These are phyloP conservation scores for Candida lessepsii DNA, from an alignment of 805 yeast species.

Conservation along the genomic window DNA sequence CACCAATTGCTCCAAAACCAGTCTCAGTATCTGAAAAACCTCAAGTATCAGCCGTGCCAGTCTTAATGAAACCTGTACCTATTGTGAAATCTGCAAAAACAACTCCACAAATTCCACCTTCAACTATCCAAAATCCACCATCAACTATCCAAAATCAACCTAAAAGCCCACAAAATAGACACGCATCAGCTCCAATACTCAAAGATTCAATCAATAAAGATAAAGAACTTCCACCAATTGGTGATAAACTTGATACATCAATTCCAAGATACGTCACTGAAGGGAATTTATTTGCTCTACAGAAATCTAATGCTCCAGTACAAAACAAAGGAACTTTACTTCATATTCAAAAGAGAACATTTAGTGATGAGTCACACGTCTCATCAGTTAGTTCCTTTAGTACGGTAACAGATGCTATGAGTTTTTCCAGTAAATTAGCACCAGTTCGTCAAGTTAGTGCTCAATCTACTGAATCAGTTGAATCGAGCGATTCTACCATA, in stretches of 20 bases:
- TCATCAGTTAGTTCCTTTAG: slow-evolving; percentile 39
- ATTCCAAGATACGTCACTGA: slow-evolving; percentile 14
- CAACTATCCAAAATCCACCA: slow-evolving; percentile 1
- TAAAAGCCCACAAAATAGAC: slow-evolving; percentile 4
- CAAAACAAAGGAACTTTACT: slow-evolving; percentile 10
- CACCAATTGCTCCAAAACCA: neutral
- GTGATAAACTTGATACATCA: slow-evolving; percentile 4
- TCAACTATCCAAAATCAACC: neutral
- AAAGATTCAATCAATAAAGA: neutral
- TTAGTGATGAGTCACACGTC: slow-evolving; percentile 39
- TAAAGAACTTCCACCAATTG: slow-evolving; percentile 12
- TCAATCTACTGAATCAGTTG: slow-evolving; percentile 7
- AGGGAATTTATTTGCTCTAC: slow-evolving; percentile 13
- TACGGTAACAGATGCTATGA: slow-evolving; percentile 32
- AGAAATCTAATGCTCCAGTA: slow-evolving; percentile 15
- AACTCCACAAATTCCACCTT: no score
- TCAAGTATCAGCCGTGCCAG: no score
- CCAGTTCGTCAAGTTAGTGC: slow-evolving; percentile 7
- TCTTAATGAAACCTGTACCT: no score
- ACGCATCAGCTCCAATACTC: slow-evolving; percentile 6
- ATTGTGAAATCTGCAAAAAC: no score
- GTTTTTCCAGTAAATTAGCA: slow-evolving; percentile 12
- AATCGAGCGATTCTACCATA: slow-evolving; percentile 9
- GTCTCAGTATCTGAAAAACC: no score
- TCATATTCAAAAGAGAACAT: slow-evolving; percentile 23